Percentiles rank a stretch among this genome's conserved stretches.
These are phyloP conservation scores for Hordeum vulgare DNA, from an alignment of 176 grass and related monocot genomes.

Conservation along the genomic window DNA sequence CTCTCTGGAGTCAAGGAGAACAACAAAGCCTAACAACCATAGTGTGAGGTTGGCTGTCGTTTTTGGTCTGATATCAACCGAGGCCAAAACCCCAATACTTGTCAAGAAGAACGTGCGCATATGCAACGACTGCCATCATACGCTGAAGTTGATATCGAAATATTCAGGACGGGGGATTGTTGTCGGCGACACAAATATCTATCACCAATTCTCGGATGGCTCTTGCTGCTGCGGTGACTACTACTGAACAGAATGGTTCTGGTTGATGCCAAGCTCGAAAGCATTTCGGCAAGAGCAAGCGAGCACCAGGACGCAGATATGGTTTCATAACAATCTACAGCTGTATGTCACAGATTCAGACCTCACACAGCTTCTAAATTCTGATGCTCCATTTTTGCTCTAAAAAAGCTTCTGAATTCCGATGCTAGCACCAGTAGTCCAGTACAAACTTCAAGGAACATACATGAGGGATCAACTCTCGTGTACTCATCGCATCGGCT, in stretches of 20 bases:
- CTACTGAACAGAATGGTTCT: conserved; percentile 53
- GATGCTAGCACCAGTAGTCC: conserved; percentile 6
- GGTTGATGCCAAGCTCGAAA: not conserved
- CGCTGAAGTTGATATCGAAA: conserved; percentile 71
- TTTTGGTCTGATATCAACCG: no score
- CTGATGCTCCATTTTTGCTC: not conserved
- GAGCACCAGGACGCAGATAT: not conserved
- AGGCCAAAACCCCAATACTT: no score
- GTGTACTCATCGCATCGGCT: not conserved
- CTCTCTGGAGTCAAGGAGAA: conserved; percentile 13
- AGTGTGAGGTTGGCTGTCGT: conserved; percentile 68
- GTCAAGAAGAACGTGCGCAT: conserved; percentile 90
- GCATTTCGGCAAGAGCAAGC: not conserved
- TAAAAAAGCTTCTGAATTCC: not conserved
- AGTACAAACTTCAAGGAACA: not conserved
- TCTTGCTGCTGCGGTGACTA: conserved; percentile 87
- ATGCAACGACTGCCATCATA: conserved; percentile 70
- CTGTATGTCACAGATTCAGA: not conserved
- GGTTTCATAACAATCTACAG: not conserved
- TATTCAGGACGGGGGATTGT: conserved; percentile 55
- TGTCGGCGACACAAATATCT: conserved; percentile 66
- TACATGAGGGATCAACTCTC: not conserved
- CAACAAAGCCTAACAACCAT: conserved; percentile 47
- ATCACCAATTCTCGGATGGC: conserved; percentile 72
- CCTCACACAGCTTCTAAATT: not conserved